Base-by-base conservation (phyloP, 2,329 filamentous ascomycete genomes). In the Calonectria pauciramosa region DNA sequence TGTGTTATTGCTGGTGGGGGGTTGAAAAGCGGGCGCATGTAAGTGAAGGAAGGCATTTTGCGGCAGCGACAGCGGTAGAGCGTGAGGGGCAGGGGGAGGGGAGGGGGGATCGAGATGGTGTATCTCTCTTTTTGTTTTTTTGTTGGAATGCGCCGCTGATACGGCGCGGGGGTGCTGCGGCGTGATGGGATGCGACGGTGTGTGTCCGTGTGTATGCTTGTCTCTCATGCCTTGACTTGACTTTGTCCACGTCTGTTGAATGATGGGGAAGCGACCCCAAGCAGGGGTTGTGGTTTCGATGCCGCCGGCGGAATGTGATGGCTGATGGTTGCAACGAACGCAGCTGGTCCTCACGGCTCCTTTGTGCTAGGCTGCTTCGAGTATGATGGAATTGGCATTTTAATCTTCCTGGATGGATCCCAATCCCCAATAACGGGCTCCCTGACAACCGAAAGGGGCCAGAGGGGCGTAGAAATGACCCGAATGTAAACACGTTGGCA, bases 381-480 rank as follows among this genome's bases (percentile, higher is more conserved):
- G 56, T n/a, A 65, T 64, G 41, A 70, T 41, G 54, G 54, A 41
- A 59, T 49, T 54, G 51, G 34, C 23, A 65, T 65, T 30, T 59
- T 56, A 41, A 59, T 44, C 28, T 63, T 63, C 56, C 41, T 10
- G 38, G 38, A 69, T 60, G 52, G 64, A 64, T 52, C 66, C 60
- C 16, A 41, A 66, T 38, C 60, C 64, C 49, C 59, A 70, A 51
- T 54, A 47, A 56, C n/a, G 28, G 54, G 56, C 26, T 60, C 60
- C 67, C 20, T 67, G 60, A 63, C 71, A 70, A 70, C 41, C 28
- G 60, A 73, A 73, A 70, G 71, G 71, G 71, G 66, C 14, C n/a
- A 38, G 54, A 41, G 28, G 41, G 36, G 38, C 38, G 28, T 44
- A 47, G 32, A 41, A 44, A 47, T 36, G 34, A 18, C n/a, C 34